Base-by-base conservation (phyloP, 495 filamentous ascomycete genomes). In the Chaetomidium leptoderma region DNA sequence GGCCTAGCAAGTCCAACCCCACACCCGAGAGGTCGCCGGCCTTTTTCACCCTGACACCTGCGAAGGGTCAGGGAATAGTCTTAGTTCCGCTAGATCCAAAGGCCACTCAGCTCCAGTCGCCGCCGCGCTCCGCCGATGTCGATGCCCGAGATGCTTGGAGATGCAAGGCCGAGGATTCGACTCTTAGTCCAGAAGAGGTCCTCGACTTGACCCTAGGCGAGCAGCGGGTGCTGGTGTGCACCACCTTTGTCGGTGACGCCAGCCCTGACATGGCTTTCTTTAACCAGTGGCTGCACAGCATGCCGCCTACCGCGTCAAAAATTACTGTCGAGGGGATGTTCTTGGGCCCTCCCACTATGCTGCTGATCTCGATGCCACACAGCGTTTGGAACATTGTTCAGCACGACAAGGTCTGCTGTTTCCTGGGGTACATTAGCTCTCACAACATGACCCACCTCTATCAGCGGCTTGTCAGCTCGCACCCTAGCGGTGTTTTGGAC, bases 281-380 rank as follows among this genome's bases (percentile, higher is more conserved):
- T 60, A 76, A 80, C 66, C 77, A 81, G 45, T 82, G 80, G 79
- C 71, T 83, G 11, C 74, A 77, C 37, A 78, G 75, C 53, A 73
- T 70, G 19, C 76, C 78, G 4, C 61, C 72, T 1, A 69, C 74
- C 10, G 74, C 74, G 21, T 76, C 77, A 6, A 79, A 79, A 47
- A 76, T 82, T 44, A 70, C 76, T 6, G 79, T 83, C 6, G 79
- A 83, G 64, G 80, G 78, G 59, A 82, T 82, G 74, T 83, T 83
- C 59, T 66, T 81, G 23, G 80, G 80, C 0, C 79, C 79, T 11
- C 79, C 80, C 14, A 81, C 79, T 1, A 80, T 82, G 69, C 61
- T 83, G 9, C 68, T 83, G 40, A 76, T 82, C 44, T 81, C 80
- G 14, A 83, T 83, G 78, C 79, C 80, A 4, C 66, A 74, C 49